Base-by-base conservation (phyloP, 2,329 filamentous ascomycete genomes). In the Geosmithia morbida region DNA sequence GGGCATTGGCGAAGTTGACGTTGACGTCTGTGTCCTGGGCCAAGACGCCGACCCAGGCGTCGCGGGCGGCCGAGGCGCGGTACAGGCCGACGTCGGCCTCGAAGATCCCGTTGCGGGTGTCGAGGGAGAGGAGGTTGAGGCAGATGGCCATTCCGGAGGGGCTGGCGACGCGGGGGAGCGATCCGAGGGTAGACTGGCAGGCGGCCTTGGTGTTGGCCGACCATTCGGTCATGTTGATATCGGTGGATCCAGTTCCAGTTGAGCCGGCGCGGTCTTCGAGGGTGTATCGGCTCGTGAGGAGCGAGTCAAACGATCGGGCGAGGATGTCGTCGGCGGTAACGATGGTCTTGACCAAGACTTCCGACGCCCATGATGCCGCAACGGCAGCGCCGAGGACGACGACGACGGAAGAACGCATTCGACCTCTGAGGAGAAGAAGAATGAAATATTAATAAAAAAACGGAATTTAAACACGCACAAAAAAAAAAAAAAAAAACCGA, bases 131-230 rank as follows among this genome's bases (percentile, higher is more conserved):
- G 20, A 94, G 64, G 60, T 92, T 94, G 67, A 90, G 92, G 72
- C 87, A 94, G 44, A 86, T 77, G 49, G 82, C 83, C 44, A 87
- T 76, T 46, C 87, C 87, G 10, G 84, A 83, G 5, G 84, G 83
- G 54, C 89, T 90, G 20, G 75, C 74, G 41, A 79, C 75, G 50
- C 71, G 66, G 14, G 68, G 66, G 45, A 87, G 68, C 22, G 64
- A 59, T 2, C 62, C 60, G 17, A 92, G 68, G 8, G 75, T 71
- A 19, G 65, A 56, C 43, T 65, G 66, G 61, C 86, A 92, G 19
- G 81, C 81, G 11, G 65, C 56, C 30, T 69, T 66, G 7, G 77
- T 83, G 42, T 68, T 59, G 3, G 56, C 54, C 51, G 81, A 67
- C 79, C 79, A 84, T 7, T 68, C 62, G 2, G 70, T 70, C 56